Evolutionary conservation across 1,284 basidiomycete genomes (phyloP).

Genomic region (Marasmius sp.): DNA sequence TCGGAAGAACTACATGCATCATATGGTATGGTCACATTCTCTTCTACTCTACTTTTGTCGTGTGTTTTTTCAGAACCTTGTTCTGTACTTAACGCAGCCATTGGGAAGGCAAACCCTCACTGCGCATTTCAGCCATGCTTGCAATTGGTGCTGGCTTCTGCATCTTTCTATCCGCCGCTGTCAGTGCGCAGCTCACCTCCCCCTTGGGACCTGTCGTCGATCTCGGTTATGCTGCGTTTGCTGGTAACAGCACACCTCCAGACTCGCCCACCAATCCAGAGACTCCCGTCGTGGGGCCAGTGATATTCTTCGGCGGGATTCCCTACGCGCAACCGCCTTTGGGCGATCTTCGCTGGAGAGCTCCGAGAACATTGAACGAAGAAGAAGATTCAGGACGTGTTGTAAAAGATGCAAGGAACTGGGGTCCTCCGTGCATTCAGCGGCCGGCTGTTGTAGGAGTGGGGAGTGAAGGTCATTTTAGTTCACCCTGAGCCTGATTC

Average conservation of each 20-base stretch:
- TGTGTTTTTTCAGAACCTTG: no score
- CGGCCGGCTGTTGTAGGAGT: constrained; percentile 40
- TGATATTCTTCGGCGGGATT: constrained; percentile 44
- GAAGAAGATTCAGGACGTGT: constrained; percentile 12
- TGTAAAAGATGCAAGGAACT: constrained; percentile 40
- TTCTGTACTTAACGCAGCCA: no score
- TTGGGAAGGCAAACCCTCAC: neutral
- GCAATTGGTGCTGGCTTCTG: neutral
- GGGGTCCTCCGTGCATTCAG: constrained; percentile 43
- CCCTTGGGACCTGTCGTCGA: constrained; percentile 37
- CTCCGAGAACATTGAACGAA: constrained; percentile 37
- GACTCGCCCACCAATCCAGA: constrained; percentile 26
- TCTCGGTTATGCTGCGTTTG: constrained; percentile 41
- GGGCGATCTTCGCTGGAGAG: constrained; percentile 39
- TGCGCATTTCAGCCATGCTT: neutral
- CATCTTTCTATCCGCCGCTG: neutral
- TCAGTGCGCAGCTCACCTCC: constrained; percentile 14
- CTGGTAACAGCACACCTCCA: constrained; percentile 41
- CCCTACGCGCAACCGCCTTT: constrained; percentile 45
- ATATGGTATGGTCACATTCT: no score
- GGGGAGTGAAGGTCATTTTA: constrained; percentile 36
- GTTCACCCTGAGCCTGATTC: neutral
- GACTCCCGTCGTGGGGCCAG: constrained; percentile 22
- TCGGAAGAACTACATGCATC: no score
- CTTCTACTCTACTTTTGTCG: no score